A percentile compares a stretch with the other conserved stretches of the same genome.
Evolutionary conservation across 495 filamentous ascomycete species (phyloP).

Genomic region (Terfezia boudieri): DNA sequence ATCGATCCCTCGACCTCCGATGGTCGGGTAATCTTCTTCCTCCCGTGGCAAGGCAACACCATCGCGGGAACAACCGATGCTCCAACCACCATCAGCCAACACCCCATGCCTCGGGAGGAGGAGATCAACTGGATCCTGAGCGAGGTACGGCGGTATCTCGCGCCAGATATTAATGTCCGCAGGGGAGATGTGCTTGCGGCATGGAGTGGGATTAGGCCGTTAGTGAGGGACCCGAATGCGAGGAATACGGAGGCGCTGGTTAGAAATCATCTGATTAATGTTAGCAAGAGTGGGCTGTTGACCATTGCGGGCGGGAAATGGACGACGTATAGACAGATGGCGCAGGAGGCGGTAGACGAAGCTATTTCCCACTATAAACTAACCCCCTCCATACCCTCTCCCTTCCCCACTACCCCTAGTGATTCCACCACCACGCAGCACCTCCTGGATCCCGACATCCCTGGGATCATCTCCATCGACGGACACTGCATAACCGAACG

Average conservation of each 20-base stretch:
- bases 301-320: conserved; percentile 97
- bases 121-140: conserved; percentile 94
- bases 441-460: conserved; percentile 42
- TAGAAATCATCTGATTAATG: conserved; percentile 79
- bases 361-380: conserved; percentile 60
- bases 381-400: conserved; percentile 13
- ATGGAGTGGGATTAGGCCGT: conserved; percentile 83
- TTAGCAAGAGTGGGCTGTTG: conserved; percentile 65
- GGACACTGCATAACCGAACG: conserved; percentile 72
- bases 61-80: conserved; percentile 94
- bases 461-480: conserved; percentile 5
- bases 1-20: conserved; percentile 91
- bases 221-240: conserved; percentile 85
- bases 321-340: conserved; percentile 98
- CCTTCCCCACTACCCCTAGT: conserved; percentile 42
- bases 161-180: conserved; percentile 81
- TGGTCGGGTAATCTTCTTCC: conserved; percentile 94
- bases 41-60: conserved; percentile 97
- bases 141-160: conserved; percentile 72
- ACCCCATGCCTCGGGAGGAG: conserved; percentile 72
- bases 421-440: conserved; percentile 25
- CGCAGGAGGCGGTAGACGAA: conserved; percentile 87
- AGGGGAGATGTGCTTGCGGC: conserved; percentile 87
- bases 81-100: conserved; percentile 53
- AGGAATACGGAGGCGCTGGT: conserved; percentile 88